phyloP scores from a whole-genome alignment of 2,329 filamentous ascomycete species.

The Hypoxylon sp. region DNA sequence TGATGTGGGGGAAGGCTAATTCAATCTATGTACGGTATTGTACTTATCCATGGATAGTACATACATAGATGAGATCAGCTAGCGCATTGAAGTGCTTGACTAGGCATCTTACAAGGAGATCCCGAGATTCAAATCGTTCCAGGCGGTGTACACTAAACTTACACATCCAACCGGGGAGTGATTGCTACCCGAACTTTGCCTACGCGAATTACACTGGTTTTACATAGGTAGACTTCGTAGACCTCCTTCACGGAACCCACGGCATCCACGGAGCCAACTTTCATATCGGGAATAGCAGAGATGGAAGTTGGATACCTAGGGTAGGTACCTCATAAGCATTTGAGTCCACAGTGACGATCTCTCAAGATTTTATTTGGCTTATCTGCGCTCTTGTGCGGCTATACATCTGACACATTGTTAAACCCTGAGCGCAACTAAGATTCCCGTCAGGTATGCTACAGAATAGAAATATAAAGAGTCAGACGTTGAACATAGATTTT shows the following conservation, averaged over 20 bases:
- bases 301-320: conserved; percentile 3
- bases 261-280: conserved; percentile 17
- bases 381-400: conserved; percentile 3
- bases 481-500: neutral
- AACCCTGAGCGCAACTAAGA: conserved; percentile 24
- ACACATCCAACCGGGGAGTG: conserved; percentile 16
- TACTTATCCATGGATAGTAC: too few species aligned
- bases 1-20: conserved; percentile 33
- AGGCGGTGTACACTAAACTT: conserved; percentile 26
- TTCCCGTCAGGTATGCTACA: conserved; percentile 1
- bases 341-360: conserved; percentile 10
- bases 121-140: conserved; percentile 33
- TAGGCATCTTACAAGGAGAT: conserved; percentile 22
- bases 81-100: conserved; percentile 8
- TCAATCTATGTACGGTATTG: too few species aligned
- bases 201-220: conserved; percentile 26
- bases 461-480: conserved; percentile 4
- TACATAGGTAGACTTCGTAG: conserved; percentile 30
- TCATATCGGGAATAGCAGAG: conserved; percentile 2
- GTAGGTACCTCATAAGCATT: conserved; percentile 1
- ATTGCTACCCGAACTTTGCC: conserved; percentile 32
- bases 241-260: conserved; percentile 16
- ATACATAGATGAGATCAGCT: conserved; percentile 31
- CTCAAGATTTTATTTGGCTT: conserved; percentile 14
- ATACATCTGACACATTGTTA: conserved; percentile 26